These are phyloP conservation scores for Aspergillus sclerotialis DNA, from an alignment of 2,329 filamentous ascomycete genomes.

Conservation along the genomic window DNA sequence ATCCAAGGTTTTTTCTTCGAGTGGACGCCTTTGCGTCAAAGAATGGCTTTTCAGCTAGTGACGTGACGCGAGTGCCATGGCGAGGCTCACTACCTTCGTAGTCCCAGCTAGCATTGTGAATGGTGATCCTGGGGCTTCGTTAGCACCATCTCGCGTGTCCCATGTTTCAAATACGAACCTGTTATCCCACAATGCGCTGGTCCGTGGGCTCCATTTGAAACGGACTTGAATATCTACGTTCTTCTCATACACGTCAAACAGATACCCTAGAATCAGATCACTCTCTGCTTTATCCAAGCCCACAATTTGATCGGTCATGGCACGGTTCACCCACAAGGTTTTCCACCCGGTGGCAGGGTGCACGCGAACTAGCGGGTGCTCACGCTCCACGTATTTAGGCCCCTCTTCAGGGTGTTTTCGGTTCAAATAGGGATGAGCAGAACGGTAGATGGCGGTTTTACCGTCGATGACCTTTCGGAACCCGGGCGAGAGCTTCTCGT, in stretches of 20 bases:
- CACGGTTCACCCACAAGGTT: conserved; percentile 63
- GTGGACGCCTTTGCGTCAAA: conserved; percentile 60
- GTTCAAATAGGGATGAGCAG: conserved; percentile 62
- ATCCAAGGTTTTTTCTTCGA: conserved; percentile 57
- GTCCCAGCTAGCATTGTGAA: conserved; percentile 69
- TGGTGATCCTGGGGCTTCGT: conserved; percentile 51
- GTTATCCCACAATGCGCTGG: conserved; percentile 66
- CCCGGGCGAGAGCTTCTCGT: conserved; percentile 63
- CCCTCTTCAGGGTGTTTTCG: conserved; percentile 54
- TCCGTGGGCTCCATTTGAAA: conserved; percentile 62
- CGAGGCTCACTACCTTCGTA: conserved; percentile 61
- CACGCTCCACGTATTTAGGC: conserved; percentile 59
- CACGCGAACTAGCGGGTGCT: conserved; percentile 62
- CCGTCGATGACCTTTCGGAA: conserved; percentile 68
- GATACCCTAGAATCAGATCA: conserved; percentile 58
- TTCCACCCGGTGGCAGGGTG: conserved; percentile 72
- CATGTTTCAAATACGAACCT: conserved; percentile 37
- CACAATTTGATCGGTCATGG: conserved; percentile 62
- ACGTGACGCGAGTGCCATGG: conserved; percentile 65
- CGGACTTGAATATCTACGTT: conserved; percentile 66
- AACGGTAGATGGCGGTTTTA: conserved; percentile 56
- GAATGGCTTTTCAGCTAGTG: conserved; percentile 63
- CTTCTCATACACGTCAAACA: conserved; percentile 62
- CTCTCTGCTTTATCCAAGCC: conserved; percentile 64
- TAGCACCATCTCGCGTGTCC: neutral